Base-by-base conservation (phyloP, 257 asterid genomes). In the Henckelia pumila region DNA sequence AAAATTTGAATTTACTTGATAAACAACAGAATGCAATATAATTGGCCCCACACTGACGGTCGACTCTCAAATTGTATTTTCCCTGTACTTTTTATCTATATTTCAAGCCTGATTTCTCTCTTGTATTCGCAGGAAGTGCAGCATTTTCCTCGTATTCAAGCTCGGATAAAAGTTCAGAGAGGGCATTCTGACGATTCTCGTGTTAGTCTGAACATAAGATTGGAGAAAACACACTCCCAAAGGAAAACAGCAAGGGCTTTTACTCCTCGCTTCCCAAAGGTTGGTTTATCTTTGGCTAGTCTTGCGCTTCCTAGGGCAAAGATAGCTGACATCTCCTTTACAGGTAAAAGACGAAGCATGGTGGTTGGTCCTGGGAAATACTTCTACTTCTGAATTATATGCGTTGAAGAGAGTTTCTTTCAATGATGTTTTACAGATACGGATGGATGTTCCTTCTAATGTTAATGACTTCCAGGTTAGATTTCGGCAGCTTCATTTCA, bases 321-420 rank as follows among this genome's bases (percentile, higher is more conserved):
- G 29, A 74, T 44, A 23, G 70, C 72, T 73, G 74, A 85, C 66
- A 53, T 19, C 32, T 63, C 24, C 65, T 35, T 69, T 55, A 57
- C 89, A 93, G 99, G 82, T 86, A 56, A 93, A 90, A 90, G 89
- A 90, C 63, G 99, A 93, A 82, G 95, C 96, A n/a, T 93, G 99
- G 99, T 90, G 99, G 99, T 78, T 90, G 81, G 79, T 93, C 72
- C 87, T 93, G 52, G 89, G 91, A 71, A 90, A 85, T 73, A 81
- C 86, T 69, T 63, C 92, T 26, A 76, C 88, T 62, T 78, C 88
- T 66, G 95, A 93, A 69, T 88, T 93, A 6, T 64, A 78, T 78
- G 87, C 96, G 21, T 55, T 88, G 79, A 93, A 88, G 84, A 84
- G 97, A 76, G 87, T 90, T 65, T 82, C 96, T 59, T 86, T 93